phyloP scores from a whole-genome alignment of 2,329 filamentous ascomycete genomes.

The Penicillium olsonii region DNA sequence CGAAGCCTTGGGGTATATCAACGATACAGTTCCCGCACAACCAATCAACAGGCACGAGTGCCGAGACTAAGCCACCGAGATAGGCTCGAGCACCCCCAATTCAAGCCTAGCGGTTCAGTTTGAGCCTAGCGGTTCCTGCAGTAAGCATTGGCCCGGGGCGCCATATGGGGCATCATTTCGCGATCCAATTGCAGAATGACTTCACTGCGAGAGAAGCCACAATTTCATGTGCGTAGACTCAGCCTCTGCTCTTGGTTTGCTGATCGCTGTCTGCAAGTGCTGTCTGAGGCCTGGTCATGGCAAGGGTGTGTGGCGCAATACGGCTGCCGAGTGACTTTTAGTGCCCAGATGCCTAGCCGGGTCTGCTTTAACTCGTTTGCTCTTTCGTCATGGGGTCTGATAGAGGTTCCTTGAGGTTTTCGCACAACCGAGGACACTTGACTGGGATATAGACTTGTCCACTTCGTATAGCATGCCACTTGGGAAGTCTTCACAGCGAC shows the following conservation, averaged over 20 bases:
- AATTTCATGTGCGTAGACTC: background rate
- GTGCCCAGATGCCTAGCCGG: background rate
- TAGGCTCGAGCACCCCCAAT: background rate
- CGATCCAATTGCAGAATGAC: constrained; percentile 13
- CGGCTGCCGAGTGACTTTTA: constrained; percentile 1
- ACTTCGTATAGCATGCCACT: background rate
- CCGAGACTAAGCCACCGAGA: constrained; percentile 8
- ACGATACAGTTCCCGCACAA: constrained; percentile 4
- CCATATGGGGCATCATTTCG: constrained; percentile 5
- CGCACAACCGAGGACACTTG: background rate
- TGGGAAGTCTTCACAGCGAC: background rate
- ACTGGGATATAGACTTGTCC: background rate
- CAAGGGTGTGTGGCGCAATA: constrained; percentile 4
- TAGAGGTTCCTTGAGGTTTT: background rate
- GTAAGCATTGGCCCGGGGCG: constrained; percentile 9
- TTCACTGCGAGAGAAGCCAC: background rate
- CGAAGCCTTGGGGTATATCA: background rate
- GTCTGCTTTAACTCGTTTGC: background rate
- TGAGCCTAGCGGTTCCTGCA: constrained; percentile 10
- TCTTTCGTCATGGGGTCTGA: background rate
- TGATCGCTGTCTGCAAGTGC: background rate
- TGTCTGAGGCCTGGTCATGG: background rate
- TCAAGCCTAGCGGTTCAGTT: constrained; percentile 2
- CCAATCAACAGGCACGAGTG: constrained; percentile 7
- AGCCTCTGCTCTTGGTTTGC: background rate